Conservation (phyloP, 345 rosid genomes). For the Eucalyptus polybractea region DNA sequence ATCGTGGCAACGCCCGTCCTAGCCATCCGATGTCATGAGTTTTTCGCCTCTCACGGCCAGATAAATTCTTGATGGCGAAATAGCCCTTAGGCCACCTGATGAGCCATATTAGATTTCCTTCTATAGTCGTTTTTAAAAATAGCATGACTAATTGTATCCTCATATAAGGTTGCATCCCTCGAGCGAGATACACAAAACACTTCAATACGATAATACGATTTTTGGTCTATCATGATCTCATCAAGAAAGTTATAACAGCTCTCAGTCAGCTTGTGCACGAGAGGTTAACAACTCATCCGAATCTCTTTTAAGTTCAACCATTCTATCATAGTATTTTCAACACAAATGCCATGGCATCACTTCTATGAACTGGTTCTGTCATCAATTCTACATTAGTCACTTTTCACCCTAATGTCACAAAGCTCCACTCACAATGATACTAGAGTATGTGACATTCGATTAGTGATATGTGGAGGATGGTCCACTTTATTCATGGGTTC, state of each 20-base stretch:
- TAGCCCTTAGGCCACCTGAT: no score
- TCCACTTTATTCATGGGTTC: not conserved
- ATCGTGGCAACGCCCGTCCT: not conserved
- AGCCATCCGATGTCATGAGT: not conserved
- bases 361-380: accelerated
- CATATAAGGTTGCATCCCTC: no score
- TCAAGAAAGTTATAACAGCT: accelerated
- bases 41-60: not conserved
- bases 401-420: not conserved
- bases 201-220: no score
- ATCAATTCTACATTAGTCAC: accelerated
- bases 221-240: accelerated
- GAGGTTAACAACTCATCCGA: no score
- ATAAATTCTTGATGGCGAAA: not conserved
- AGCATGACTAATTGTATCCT: accelerated
- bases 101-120: not conserved
- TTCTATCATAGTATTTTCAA: no score
- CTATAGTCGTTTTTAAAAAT: not conserved
- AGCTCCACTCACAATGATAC: not conserved
- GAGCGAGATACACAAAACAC: no score
- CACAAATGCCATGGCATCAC: not conserved
- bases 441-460: not conserved
- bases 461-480: not conserved
- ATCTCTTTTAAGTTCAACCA: not conserved
- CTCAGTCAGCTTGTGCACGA: accelerated